phyloP scores from a whole-genome alignment of 1,284 basidiomycete genomes.

The Rhodotorula sp. region DNA sequence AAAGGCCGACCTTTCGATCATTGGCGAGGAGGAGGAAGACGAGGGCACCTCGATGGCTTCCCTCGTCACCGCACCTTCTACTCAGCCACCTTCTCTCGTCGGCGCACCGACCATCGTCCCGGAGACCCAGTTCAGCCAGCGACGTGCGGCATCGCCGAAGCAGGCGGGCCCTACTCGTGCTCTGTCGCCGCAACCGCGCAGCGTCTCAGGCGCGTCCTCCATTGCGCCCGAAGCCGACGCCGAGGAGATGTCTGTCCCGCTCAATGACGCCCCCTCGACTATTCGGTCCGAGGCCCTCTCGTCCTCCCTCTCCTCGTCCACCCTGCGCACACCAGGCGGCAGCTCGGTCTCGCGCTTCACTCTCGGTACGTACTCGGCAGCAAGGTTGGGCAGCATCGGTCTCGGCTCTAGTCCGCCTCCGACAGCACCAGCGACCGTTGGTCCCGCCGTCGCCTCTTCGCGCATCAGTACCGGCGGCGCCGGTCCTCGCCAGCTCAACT shows the following conservation, averaged over 20 bases:
- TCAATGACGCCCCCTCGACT: constrained; percentile 37
- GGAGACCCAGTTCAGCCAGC: constrained; percentile 26
- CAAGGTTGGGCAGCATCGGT: constrained; percentile 23
- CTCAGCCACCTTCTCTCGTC: background rate
- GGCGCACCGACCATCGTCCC: constrained; percentile 8
- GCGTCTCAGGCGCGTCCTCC: constrained; percentile 39
- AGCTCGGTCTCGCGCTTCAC: constrained; percentile 11
- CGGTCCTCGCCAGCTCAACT: constrained; percentile 31
- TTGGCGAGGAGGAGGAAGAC: constrained; percentile 38
- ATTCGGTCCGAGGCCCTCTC: constrained; percentile 19
- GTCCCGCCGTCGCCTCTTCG: background rate
- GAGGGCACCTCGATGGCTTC: constrained; percentile 8
- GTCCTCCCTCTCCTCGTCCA: constrained; percentile 23
- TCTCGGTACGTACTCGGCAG: constrained; percentile 29
- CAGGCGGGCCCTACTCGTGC: background rate
- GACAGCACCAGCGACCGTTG: constrained; percentile 2
- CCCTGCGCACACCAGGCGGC: constrained; percentile 26
- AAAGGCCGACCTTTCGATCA: constrained; percentile 33
- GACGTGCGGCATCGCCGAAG: background rate
- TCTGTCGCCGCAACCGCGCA: constrained; percentile 10
- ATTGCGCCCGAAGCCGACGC: constrained; percentile 41
- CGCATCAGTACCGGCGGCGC: constrained; percentile 26
- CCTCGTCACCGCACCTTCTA: background rate
- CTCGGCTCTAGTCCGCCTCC: constrained; percentile 31
- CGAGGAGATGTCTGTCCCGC: constrained; percentile 23